Evolutionary conservation across 2,329 filamentous ascomycete genomes (phyloP).

Genomic region (Neonectria sp.): DNA sequence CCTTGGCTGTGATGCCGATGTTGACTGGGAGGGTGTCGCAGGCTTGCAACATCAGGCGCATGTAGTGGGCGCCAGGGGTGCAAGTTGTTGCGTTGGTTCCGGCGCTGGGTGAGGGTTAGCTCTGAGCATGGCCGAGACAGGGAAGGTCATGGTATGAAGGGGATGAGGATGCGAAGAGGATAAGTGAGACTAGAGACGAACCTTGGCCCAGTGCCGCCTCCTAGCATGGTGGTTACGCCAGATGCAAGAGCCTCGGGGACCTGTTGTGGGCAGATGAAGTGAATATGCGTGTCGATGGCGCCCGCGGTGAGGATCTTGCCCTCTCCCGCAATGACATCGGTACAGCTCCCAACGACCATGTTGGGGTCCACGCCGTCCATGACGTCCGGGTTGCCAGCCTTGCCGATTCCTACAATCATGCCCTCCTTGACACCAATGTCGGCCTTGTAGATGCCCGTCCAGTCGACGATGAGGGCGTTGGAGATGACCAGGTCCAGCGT

Average conservation of each 20-base stretch:
- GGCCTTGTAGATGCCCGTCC: conserved; percentile 94
- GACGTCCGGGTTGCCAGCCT: conserved; percentile 96
- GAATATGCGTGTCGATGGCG: conserved; percentile 91
- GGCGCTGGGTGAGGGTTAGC: conserved; percentile 67
- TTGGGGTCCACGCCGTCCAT: conserved; percentile 88
- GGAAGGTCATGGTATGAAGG: background rate
- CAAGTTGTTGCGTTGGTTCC: conserved; percentile 94
- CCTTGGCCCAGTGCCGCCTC: conserved; percentile 93
- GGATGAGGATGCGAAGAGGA: background rate
- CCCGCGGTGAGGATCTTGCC: conserved; percentile 92
- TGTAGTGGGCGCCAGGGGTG: conserved; percentile 87
- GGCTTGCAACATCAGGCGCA: conserved; percentile 91
- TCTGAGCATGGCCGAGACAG: background rate
- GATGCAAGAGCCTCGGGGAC: conserved; percentile 85
- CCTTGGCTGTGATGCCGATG: conserved; percentile 92
- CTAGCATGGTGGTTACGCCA: conserved; percentile 91
- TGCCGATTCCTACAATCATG: conserved; percentile 89
- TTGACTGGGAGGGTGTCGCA: conserved; percentile 88
- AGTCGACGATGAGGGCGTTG: conserved; percentile 93
- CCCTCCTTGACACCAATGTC: conserved; percentile 95
- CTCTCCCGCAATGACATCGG: conserved; percentile 93
- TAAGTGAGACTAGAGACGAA: conserved; percentile 51
- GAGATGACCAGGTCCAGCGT: conserved; percentile 88
- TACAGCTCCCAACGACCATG: conserved; percentile 89
- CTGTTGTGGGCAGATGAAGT: conserved; percentile 97